Percentiles rank a stretch among this genome's conserved stretches.
Conservation (phyloP, 352 stramenopile species). For the Thalassiosira sp. region DNA sequence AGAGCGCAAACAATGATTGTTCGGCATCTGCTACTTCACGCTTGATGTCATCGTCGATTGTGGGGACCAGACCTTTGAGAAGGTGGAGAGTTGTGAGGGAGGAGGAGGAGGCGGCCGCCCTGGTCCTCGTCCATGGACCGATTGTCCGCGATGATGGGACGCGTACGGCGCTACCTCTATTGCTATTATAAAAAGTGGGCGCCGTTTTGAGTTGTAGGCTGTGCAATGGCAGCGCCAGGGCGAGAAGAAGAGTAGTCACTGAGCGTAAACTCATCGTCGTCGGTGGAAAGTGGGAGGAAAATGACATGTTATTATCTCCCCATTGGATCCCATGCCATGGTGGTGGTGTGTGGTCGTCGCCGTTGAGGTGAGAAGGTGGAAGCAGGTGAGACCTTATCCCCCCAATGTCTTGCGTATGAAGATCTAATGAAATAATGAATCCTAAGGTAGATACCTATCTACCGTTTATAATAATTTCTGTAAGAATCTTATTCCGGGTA, state of each 20-base stretch:
- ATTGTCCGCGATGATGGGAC: background rate
- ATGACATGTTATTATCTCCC: too few species aligned
- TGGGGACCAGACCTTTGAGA: slow-evolving; percentile 22
- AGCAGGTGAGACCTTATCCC: too few species aligned
- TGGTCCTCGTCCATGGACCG: background rate
- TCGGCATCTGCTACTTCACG: slow-evolving; percentile 12
- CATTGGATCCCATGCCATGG: too few species aligned
- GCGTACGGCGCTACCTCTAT: background rate
- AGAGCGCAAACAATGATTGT: slow-evolving; percentile 10
- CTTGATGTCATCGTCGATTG: slow-evolving; percentile 28
- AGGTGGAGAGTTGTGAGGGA: slow-evolving; percentile 9
- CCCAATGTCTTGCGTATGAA: too few species aligned
- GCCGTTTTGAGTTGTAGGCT: background rate
- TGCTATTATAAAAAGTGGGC: background rate
- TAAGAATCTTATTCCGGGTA: too few species aligned
- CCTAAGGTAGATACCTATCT: too few species aligned
- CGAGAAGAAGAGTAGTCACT: background rate
- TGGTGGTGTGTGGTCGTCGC: too few species aligned
- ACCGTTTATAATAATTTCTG: too few species aligned
- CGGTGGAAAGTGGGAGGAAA: too few species aligned
- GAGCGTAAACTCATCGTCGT: too few species aligned
- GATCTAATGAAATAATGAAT: too few species aligned
- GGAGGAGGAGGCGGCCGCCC: background rate
- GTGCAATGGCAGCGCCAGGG: background rate
- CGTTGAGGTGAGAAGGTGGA: too few species aligned